Evolutionary conservation across 169 alveolate species (phyloP).

Genomic region (Fabrea salina): DNA sequence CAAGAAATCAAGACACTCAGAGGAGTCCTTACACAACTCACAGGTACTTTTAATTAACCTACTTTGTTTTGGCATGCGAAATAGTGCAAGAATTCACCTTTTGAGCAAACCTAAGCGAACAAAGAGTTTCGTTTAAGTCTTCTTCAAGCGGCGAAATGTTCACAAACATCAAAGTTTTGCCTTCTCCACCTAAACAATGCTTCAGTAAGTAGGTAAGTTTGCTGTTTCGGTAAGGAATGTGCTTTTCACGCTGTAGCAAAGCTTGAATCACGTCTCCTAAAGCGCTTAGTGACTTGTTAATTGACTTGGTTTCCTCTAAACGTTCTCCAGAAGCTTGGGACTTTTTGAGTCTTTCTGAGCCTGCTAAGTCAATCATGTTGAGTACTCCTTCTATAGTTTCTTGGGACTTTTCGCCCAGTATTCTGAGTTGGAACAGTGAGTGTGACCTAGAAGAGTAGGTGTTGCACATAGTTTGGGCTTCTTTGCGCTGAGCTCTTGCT

Average conservation of each 20-base stretch:
- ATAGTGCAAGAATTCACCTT: constrained; percentile 49
- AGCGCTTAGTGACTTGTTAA: constrained; percentile 82
- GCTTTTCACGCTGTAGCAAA: constrained; percentile 64
- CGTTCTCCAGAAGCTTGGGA: constrained; percentile 86
- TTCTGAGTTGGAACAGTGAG: constrained; percentile 74
- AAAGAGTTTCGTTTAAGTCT: constrained; percentile 55
- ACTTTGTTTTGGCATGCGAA: too few species aligned
- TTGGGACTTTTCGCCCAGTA: constrained; percentile 52
- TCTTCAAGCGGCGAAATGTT: constrained; percentile 61
- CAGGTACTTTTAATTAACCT: too few species aligned
- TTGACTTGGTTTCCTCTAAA: constrained; percentile 79
- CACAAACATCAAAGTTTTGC: constrained; percentile 87
- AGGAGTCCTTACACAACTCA: too few species aligned
- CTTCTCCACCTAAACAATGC: constrained; percentile 79
- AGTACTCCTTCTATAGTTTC: constrained; percentile 53
- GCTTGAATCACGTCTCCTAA: constrained; percentile 84
- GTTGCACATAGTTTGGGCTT: constrained; percentile 79
- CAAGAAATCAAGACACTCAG: too few species aligned
- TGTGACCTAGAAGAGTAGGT: constrained; percentile 84
- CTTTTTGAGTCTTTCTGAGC: constrained; percentile 84
- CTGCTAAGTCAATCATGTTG: constrained; percentile 89
- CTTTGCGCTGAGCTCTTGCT: constrained; percentile 78
- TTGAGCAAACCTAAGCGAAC: constrained; percentile 71
- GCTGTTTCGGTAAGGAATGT: constrained; percentile 87
- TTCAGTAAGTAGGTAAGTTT: constrained; percentile 80